A percentile compares a stretch with the other conserved stretches of the same genome.
Conservation (phyloP, 2,329 filamentous ascomycete genomes). For the Fusarium illudens region DNA sequence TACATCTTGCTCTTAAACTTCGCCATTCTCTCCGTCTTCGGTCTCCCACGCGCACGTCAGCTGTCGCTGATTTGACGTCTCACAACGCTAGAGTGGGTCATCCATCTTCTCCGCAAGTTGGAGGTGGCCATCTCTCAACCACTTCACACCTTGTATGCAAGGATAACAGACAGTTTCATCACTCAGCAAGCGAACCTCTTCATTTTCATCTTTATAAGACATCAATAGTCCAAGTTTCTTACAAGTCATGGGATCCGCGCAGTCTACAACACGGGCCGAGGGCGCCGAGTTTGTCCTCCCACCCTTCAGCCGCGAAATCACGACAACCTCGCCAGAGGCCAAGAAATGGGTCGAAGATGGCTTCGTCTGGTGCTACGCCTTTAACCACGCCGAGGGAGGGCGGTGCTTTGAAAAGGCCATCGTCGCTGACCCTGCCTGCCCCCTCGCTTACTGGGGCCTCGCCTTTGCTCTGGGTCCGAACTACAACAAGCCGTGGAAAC, state of each 20-base stretch:
- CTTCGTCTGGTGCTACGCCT: conserved; percentile 73
- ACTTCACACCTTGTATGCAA: background rate
- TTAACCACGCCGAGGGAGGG: conserved; percentile 74
- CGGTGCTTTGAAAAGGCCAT: conserved; percentile 68
- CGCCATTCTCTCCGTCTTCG: conserved; percentile 11
- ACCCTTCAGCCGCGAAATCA: conserved; percentile 55
- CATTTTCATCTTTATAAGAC: background rate
- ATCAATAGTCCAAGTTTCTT: background rate
- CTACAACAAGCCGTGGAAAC: conserved; percentile 74
- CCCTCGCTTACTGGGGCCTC: conserved; percentile 72
- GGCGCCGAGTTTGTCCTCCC: conserved; percentile 35
- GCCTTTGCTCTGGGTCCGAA: conserved; percentile 77
- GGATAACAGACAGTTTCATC: background rate
- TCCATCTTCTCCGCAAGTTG: conserved; percentile 30
- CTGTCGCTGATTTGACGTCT: conserved; percentile 32
- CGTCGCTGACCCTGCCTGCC: conserved; percentile 59
- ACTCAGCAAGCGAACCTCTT: background rate
- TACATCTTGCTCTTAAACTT: too few relatives aligned
- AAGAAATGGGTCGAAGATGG: conserved; percentile 74
- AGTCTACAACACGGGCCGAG: conserved; percentile 10
- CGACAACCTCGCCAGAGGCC: conserved; percentile 58
- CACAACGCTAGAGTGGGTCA: conserved; percentile 28
- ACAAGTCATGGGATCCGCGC: conserved; percentile 19
- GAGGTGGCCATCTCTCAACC: conserved; percentile 23
- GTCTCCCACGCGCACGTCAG: conserved; percentile 27